A percentile compares a stretch with the other conserved stretches of the same genome.
These are phyloP conservation scores for Aspergillus conjunctus DNA, from an alignment of 495 filamentous ascomycete species.

Conservation along the genomic window DNA sequence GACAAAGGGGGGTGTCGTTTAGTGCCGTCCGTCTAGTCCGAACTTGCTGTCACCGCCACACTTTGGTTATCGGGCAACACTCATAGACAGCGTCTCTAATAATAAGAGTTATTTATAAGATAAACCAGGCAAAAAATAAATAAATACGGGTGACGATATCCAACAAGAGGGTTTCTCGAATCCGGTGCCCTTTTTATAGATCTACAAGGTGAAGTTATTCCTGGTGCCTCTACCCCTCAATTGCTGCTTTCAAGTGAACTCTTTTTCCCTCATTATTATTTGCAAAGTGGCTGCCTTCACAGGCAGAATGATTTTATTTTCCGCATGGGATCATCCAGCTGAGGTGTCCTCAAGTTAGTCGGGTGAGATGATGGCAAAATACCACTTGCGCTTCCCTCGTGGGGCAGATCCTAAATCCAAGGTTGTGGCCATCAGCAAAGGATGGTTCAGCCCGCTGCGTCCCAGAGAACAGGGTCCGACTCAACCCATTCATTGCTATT, in stretches of 20 bases:
- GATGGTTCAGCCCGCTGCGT: slow-evolving; percentile 21
- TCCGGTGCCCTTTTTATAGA: background rate
- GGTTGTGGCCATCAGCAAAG: slow-evolving; percentile 14
- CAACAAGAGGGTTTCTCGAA: background rate
- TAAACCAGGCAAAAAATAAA: too few relatives aligned
- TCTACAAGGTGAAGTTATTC: background rate
- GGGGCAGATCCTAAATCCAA: slow-evolving; percentile 29
- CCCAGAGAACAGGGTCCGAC: slow-evolving; percentile 25
- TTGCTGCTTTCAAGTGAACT: background rate
- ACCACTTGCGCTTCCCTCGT: slow-evolving; percentile 35
- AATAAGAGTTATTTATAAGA: slow-evolving; percentile 1
- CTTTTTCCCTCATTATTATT: background rate
- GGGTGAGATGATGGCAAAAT: slow-evolving; percentile 24
- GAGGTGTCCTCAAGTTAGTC: slow-evolving; percentile 18
- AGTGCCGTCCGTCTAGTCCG: slow-evolving; percentile 18
- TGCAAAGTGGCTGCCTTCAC: slow-evolving; percentile 22
- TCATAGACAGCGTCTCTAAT: background rate
- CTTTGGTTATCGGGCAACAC: slow-evolving; percentile 4
- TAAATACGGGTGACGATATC: too few relatives aligned
- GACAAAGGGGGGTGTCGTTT: slow-evolving; percentile 18
- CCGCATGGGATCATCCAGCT: slow-evolving; percentile 4
- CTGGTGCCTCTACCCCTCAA: background rate
- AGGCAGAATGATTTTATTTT: slow-evolving; percentile 26
- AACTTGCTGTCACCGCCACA: slow-evolving; percentile 27
- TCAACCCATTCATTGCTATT: slow-evolving; percentile 10